Conservation (phyloP, 2,329 filamentous ascomycete species). For the Epicoccum nigrum region DNA sequence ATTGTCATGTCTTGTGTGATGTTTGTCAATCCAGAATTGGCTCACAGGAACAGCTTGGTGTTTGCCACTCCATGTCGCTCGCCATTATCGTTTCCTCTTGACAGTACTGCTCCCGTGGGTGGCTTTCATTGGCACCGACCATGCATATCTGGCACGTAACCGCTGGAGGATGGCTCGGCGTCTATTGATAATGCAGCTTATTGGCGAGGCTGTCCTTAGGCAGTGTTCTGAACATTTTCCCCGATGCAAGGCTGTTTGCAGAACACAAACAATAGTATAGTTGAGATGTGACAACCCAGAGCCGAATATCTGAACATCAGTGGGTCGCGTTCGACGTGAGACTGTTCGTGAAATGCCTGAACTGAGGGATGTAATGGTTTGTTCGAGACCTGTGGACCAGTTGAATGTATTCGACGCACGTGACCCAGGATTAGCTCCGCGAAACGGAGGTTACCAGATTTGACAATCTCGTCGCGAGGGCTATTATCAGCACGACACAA, state of each 20-base stretch:
- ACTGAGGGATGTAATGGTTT: too few relatives aligned
- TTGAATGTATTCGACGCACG: slow-evolving; percentile 19
- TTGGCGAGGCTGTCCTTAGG: neutral
- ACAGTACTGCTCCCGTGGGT: neutral
- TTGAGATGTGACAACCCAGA: too few relatives aligned
- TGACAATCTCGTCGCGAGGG: slow-evolving; percentile 21
- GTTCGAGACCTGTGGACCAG: too few relatives aligned
- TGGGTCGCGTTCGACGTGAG: too few relatives aligned
- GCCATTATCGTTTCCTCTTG: neutral
- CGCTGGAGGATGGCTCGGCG: neutral
- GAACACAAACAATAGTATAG: too few relatives aligned
- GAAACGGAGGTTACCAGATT: slow-evolving; percentile 6
- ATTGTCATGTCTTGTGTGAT: slow-evolving; percentile 14
- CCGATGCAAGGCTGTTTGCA: too few relatives aligned
- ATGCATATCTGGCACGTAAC: neutral
- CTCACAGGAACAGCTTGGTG: neutral
- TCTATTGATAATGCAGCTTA: neutral
- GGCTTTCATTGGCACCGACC: neutral
- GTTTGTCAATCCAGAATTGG: neutral
- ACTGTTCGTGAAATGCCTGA: too few relatives aligned
- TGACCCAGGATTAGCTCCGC: slow-evolving; percentile 19
- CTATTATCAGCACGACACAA: slow-evolving; percentile 20
- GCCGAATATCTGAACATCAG: neutral
- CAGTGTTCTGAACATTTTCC: too few relatives aligned
- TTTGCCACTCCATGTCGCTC: neutral